Conservation (phyloP, 2,329 filamentous ascomycete species). For the Fusarium subtropicale region DNA sequence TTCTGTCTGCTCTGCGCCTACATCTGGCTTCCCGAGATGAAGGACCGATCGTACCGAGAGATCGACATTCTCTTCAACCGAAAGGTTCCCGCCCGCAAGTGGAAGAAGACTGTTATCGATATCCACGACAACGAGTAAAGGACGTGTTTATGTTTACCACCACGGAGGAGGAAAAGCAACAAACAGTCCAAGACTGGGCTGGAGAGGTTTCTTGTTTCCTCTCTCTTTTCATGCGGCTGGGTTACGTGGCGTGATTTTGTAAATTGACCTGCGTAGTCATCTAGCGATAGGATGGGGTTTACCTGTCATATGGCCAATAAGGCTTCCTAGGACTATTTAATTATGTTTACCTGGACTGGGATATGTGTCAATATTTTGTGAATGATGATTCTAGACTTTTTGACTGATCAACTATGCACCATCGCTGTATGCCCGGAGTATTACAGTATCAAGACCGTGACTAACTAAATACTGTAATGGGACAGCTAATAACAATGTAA, state of each 20-base stretch:
- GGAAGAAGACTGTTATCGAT: conserved; percentile 67
- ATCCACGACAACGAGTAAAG: conserved; percentile 71
- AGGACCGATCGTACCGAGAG: conserved; percentile 68
- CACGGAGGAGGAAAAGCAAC: background rate
- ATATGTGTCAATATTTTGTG: background rate
- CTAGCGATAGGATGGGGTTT: background rate
- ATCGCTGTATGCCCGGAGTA: too few species aligned
- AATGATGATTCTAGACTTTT: background rate
- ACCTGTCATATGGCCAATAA: background rate
- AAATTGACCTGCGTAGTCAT: conserved; percentile 3
- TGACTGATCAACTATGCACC: background rate
- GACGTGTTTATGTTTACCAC: background rate
- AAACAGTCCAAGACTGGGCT: background rate
- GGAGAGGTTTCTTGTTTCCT: background rate
- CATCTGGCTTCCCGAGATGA: conserved; percentile 67
- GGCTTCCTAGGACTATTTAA: conserved; percentile 11
- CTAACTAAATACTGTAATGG: too few species aligned
- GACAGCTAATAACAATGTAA: too few species aligned
- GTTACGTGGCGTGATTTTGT: background rate
- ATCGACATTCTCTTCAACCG: conserved; percentile 71
- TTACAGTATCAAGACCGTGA: too few species aligned
- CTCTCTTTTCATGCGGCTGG: conserved; percentile 18
- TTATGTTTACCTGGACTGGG: background rate
- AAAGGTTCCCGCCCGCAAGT: conserved; percentile 64
- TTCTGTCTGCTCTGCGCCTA: conserved; percentile 64